These are phyloP conservation scores for Microthlaspi erraticum DNA, from an alignment of 345 rosid genomes.

Conservation along the genomic window DNA sequence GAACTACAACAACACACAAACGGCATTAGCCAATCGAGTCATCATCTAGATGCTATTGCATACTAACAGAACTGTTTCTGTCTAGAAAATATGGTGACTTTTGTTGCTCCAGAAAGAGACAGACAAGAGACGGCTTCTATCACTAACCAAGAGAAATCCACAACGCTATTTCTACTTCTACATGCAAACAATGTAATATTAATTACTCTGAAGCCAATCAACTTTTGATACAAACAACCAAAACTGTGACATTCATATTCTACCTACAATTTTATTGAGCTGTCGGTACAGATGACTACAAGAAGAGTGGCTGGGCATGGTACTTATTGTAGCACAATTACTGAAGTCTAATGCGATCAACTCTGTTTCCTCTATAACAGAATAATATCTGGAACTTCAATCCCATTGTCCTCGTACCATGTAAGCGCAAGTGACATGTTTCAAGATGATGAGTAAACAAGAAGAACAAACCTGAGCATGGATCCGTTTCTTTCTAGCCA, in stretches of 20 bases:
- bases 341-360: constrained; percentile 16
- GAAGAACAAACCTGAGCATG: constrained; percentile 78
- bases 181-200: constrained; percentile 1
- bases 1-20: constrained; percentile 57
- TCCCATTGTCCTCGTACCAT: constrained; percentile 17
- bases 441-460: constrained; percentile 24
- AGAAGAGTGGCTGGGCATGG: constrained; percentile 12
- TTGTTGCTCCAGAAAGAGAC: constrained; percentile 19
- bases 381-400: background rate
- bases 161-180: background rate
- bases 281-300: constrained; percentile 13
- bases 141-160: constrained; percentile 28
- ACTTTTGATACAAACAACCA: constrained; percentile 7
- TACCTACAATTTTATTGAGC: constrained; percentile 4
- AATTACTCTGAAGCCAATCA: constrained; percentile 5
- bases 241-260: background rate
- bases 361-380: background rate
- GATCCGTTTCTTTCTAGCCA: constrained; percentile 86
- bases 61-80: background rate
- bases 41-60: background rate
- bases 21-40: constrained; percentile 28
- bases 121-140: constrained; percentile 4
- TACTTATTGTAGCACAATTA: constrained; percentile 7
- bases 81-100: background rate
- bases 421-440: constrained; percentile 9